These are phyloP conservation scores for Rhodotorula sp. DNA, from an alignment of 1,284 basidiomycete genomes.

Conservation along the genomic window DNA sequence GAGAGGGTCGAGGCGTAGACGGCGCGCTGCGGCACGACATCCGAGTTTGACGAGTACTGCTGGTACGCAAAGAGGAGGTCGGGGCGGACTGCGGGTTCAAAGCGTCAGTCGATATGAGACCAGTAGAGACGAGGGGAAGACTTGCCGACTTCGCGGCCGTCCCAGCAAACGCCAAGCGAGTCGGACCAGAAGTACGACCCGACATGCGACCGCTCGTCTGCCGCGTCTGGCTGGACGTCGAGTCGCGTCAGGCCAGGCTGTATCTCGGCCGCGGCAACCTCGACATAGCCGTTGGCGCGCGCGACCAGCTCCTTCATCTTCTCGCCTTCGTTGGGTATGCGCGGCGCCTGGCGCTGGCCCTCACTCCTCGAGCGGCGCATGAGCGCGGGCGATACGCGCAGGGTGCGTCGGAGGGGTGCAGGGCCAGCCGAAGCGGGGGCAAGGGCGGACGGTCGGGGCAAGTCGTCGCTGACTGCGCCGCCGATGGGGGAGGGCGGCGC, in stretches of 20 bases:
- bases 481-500: too few relatives aligned
- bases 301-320: slow-evolving; percentile 12
- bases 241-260: too few relatives aligned
- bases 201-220: slow-evolving; percentile 9
- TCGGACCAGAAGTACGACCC: slow-evolving; percentile 29
- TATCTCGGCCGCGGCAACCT: background rate
- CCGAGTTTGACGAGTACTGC: slow-evolving; percentile 32
- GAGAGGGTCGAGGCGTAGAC: slow-evolving; percentile 40
- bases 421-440: background rate
- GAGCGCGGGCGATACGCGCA: background rate
- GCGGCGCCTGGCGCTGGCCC: slow-evolving; percentile 3
- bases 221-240: too few relatives aligned
- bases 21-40: slow-evolving; percentile 21
- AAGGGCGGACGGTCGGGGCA: too few relatives aligned
- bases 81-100: slow-evolving; percentile 22
- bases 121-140: background rate
- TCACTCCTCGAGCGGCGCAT: slow-evolving; percentile 31
- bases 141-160: slow-evolving; percentile 37
- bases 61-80: slow-evolving; percentile 24
- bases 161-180: slow-evolving; percentile 36
- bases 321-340: slow-evolving; percentile 10
- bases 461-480: too few relatives aligned
- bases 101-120: background rate
- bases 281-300: slow-evolving; percentile 5
- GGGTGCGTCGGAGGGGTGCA: background rate